phyloP scores from a whole-genome alignment of 208 protist genomes.

The Crithidia mellificae region DNA sequence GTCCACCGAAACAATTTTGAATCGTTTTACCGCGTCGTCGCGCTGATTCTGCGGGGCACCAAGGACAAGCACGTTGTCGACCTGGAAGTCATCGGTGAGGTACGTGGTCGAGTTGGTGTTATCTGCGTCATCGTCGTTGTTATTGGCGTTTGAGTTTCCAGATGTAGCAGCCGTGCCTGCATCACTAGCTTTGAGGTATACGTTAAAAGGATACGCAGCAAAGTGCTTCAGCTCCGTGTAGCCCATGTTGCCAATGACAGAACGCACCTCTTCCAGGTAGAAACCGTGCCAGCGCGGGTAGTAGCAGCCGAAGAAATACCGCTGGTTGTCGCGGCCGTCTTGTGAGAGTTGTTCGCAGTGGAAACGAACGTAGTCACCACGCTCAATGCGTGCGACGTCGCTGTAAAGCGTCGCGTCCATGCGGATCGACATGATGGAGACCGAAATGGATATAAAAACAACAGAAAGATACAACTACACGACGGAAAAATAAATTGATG shows the following conservation, averaged over 20 bases:
- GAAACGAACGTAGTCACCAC: constrained; percentile 79
- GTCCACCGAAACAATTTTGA: constrained; percentile 85
- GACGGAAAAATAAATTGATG: too few relatives aligned
- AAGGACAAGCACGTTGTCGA: constrained; percentile 69
- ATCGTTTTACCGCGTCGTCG: constrained; percentile 79
- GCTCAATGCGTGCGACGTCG: too few relatives aligned
- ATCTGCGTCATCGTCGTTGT: constrained; percentile 55
- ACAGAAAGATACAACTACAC: too few relatives aligned
- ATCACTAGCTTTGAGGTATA: constrained; percentile 50
- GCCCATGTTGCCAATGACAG: constrained; percentile 78
- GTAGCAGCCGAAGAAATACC: constrained; percentile 90
- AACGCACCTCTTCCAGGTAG: constrained; percentile 89
- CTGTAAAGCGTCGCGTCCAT: too few relatives aligned
- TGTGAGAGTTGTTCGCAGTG: constrained; percentile 81
- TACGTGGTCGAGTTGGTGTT: constrained; percentile 45
- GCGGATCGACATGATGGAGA: too few relatives aligned
- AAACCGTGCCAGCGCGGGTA: constrained; percentile 90
- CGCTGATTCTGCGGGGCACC: constrained; percentile 80
- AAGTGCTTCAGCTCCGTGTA: constrained; percentile 78
- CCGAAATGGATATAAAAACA: too few relatives aligned
- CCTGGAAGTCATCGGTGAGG: constrained; percentile 84
- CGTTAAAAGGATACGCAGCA: constrained; percentile 80
- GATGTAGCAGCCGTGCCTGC: background rate
- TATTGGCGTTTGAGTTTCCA: background rate
- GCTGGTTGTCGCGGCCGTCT: constrained; percentile 61